These are phyloP conservation scores for Pisolithus orientalis DNA, from an alignment of 768 basidiomycete species.

Conservation along the genomic window DNA sequence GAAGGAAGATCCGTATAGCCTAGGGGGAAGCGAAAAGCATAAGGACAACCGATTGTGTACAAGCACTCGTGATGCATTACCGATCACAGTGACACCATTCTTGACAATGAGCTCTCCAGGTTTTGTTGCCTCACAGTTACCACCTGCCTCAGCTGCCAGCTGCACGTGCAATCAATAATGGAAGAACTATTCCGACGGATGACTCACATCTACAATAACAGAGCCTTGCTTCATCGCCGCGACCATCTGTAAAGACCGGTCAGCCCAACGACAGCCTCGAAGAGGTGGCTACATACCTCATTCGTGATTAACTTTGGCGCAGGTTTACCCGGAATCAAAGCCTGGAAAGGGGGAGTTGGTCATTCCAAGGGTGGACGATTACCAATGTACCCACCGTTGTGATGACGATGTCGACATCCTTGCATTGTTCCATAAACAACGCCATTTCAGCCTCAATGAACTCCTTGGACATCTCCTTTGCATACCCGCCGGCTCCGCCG, in stretches of 20 bases:
- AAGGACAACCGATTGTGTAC: slow-evolving; percentile 1
- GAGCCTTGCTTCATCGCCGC: slow-evolving; percentile 91
- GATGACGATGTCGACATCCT: slow-evolving; percentile 84
- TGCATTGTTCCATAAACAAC: slow-evolving; percentile 81
- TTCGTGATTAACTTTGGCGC: slow-evolving; percentile 81
- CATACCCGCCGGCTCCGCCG: slow-evolving; percentile 77
- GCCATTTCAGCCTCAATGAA: slow-evolving; percentile 87
- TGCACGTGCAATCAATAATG: slow-evolving; percentile 13
- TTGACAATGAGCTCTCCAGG: slow-evolving; percentile 68
- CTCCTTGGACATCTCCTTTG: slow-evolving; percentile 87
- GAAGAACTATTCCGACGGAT: background rate
- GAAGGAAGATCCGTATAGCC: slow-evolving; percentile 84
- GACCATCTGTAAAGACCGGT: slow-evolving; percentile 48
- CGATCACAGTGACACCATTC: slow-evolving; percentile 78
- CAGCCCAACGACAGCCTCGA: background rate
- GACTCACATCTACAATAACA: slow-evolving; percentile 64
- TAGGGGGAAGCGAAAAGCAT: slow-evolving; percentile 20
- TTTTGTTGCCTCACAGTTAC: slow-evolving; percentile 77
- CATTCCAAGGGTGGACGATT: background rate
- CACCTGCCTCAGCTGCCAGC: slow-evolving; percentile 79
- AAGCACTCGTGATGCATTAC: slow-evolving; percentile 28
- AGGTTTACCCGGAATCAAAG: slow-evolving; percentile 79
- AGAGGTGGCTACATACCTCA: slow-evolving; percentile 32
- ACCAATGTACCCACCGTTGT: slow-evolving; percentile 52
- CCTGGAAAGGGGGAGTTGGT: slow-evolving; percentile 33